Percentiles rank a stretch among this genome's conserved stretches.
Evolutionary conservation across 2,329 filamentous ascomycete species (phyloP).

Genomic region (Xylariaceae sp.): DNA sequence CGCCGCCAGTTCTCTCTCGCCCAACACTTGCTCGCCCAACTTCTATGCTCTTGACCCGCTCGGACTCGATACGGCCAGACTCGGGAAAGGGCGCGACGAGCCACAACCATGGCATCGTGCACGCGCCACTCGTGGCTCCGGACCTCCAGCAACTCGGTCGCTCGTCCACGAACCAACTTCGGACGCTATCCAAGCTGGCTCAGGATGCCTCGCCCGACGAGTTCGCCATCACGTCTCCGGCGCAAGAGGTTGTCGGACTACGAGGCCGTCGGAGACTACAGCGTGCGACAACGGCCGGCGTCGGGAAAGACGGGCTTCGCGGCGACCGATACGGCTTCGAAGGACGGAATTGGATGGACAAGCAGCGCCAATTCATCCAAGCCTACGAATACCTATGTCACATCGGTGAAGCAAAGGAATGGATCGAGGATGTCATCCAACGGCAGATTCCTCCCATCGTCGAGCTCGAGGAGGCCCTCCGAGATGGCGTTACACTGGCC

Average conservation of each 20-base stretch:
- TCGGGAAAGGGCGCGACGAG: conserved; percentile 28
- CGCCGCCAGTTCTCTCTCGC: conserved; percentile 26
- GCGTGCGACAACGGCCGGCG: conserved; percentile 53
- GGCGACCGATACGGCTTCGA: conserved; percentile 64
- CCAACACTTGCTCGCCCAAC: conserved; percentile 42
- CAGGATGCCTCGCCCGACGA: conserved; percentile 71
- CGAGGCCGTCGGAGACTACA: conserved; percentile 80
- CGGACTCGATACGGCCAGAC: conserved; percentile 44
- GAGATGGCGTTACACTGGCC: conserved; percentile 89
- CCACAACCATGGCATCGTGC: conserved; percentile 32
- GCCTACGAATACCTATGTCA: conserved; percentile 99
- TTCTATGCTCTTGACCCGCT: conserved; percentile 56
- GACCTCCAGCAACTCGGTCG: conserved; percentile 79
- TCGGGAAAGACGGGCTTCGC: conserved; percentile 34
- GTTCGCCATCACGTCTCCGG: conserved; percentile 69
- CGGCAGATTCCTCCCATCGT: conserved; percentile 77
- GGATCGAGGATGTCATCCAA: conserved; percentile 65
- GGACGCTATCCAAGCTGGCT: conserved; percentile 78
- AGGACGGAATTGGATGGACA: conserved; percentile 95
- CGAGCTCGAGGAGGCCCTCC: conserved; percentile 83
- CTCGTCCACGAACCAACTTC: conserved; percentile 84
- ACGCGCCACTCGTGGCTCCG: conserved; percentile 53
- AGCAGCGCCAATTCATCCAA: conserved; percentile 90
- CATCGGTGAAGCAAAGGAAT: conserved; percentile 97
- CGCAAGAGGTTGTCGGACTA: conserved; percentile 82